These are phyloP conservation scores for Geosmithia putterillii DNA, from an alignment of 2,329 filamentous ascomycete species.

Conservation along the genomic window DNA sequence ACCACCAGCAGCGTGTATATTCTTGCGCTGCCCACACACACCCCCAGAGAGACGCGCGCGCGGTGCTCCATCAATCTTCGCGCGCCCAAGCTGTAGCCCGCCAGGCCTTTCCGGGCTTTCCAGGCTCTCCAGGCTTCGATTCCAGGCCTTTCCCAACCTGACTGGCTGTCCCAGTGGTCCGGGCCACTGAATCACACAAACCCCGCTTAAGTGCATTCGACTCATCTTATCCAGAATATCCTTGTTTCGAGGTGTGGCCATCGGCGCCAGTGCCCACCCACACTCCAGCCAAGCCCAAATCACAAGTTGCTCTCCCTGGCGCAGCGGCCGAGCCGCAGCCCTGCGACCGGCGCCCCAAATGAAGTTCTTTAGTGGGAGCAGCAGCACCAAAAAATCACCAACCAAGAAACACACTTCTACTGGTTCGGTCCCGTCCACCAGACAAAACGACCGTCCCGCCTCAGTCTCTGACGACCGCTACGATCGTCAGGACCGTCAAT, in stretches of 20 bases:
- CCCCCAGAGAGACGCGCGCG: too few species aligned
- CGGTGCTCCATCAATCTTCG: too few species aligned
- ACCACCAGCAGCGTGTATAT: too few species aligned
- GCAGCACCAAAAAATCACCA: slow-evolving; percentile 24
- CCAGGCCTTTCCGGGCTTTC: neutral
- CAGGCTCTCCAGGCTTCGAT: neutral
- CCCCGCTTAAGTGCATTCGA: slow-evolving; percentile 3
- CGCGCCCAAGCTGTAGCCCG: too few species aligned
- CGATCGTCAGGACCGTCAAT: neutral
- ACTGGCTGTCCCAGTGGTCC: neutral
- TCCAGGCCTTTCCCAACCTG: too few species aligned
- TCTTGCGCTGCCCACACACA: too few species aligned
- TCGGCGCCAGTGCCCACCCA: neutral
- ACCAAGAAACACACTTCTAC: slow-evolving; percentile 28
- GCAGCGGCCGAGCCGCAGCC: slow-evolving; percentile 1
- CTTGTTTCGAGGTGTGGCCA: slow-evolving; percentile 23
- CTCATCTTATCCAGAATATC: slow-evolving; percentile 16
- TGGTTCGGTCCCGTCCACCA: slow-evolving; percentile 12
- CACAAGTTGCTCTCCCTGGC: neutral
- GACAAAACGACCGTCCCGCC: neutral
- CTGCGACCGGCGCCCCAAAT: slow-evolving; percentile 21
- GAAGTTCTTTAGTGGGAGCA: slow-evolving; percentile 35
- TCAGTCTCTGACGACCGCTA: neutral
- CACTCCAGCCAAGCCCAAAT: neutral
- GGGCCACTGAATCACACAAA: neutral